phyloP scores from a whole-genome alignment of 164 flowering plant genomes.

The Amborella trichopoda region DNA sequence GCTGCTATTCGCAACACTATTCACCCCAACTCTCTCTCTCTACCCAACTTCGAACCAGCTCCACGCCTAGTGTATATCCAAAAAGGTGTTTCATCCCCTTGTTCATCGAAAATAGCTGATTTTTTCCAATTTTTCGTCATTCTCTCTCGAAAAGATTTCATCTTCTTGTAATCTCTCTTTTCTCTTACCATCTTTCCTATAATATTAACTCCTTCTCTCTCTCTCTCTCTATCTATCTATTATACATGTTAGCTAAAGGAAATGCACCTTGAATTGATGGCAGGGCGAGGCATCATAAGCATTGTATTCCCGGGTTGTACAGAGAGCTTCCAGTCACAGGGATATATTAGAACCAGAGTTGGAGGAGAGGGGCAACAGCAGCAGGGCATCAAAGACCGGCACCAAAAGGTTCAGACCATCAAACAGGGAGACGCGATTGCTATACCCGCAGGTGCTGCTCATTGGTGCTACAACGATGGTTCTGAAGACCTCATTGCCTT shows the following conservation, averaged over 20 bases:
- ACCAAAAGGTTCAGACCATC: constrained; percentile 41
- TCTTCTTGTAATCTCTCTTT: not conserved
- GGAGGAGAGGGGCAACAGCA: not conserved
- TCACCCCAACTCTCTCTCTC: constrained; percentile 14
- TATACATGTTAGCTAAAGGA: no score
- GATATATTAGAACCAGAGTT: constrained; percentile 14
- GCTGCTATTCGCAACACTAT: constrained; percentile 13
- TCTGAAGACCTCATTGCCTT: constrained; percentile 18
- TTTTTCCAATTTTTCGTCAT: not conserved
- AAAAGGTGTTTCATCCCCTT: constrained; percentile 10
- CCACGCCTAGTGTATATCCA: constrained; percentile 24
- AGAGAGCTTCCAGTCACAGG: constrained; percentile 24
- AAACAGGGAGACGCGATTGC: constrained; percentile 41
- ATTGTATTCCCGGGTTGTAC: constrained; percentile 29
- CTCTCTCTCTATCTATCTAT: no score
- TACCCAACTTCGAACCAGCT: constrained; percentile 21
- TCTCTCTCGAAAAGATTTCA: constrained; percentile 17
- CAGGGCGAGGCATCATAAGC: constrained; percentile 27
- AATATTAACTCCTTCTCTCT: not conserved
- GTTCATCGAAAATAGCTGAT: not conserved
- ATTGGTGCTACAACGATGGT: constrained; percentile 42
- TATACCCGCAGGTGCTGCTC: constrained; percentile 34
- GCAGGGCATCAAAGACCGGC: constrained; percentile 18
- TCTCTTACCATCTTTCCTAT: not conserved
- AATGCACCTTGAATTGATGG: no score